Evolutionary conservation across 2,329 filamentous ascomycete species (phyloP).

Genomic region (Diaporthe ilicicola): DNA sequence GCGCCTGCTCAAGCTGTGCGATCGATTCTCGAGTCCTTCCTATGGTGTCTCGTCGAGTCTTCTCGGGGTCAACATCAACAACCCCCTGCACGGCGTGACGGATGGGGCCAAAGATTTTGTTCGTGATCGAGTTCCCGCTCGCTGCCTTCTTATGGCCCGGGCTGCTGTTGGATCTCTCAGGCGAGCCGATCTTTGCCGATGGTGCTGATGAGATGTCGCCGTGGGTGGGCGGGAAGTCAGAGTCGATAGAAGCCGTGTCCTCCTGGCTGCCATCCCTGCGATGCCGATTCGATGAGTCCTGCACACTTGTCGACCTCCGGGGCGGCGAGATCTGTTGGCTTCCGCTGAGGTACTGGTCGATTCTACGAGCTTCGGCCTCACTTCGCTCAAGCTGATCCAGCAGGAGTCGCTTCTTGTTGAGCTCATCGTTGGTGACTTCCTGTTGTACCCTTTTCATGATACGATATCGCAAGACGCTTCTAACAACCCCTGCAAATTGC

Average conservation of each 20-base stretch:
- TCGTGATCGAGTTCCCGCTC: conserved; percentile 90
- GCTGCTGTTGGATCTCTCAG: conserved; percentile 58
- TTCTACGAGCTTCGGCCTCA: conserved; percentile 89
- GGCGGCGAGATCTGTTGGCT: conserved; percentile 72
- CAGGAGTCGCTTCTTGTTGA: conserved; percentile 83
- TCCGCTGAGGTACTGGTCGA: conserved; percentile 88
- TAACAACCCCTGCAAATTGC: conserved; percentile 94
- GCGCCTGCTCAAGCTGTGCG: conserved; percentile 85
- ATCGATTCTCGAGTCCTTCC: conserved; percentile 94
- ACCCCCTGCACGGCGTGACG: conserved; percentile 96
- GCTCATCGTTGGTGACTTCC: conserved; percentile 94
- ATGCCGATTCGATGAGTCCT: conserved; percentile 59
- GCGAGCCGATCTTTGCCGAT: conserved; percentile 78
- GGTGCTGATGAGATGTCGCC: conserved; percentile 74
- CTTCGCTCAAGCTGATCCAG: conserved; percentile 92
- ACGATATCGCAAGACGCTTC: conserved; percentile 86
- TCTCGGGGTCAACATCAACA: conserved; percentile 93
- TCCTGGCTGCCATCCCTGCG: conserved; percentile 69
- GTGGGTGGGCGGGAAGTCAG: conserved; percentile 92
- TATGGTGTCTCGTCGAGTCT: conserved; percentile 90
- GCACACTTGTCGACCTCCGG: conserved; percentile 70
- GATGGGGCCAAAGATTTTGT: conserved; percentile 93
- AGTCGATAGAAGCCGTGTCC: conserved; percentile 91
- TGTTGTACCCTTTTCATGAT: conserved; percentile 95
- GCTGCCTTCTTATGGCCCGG: conserved; percentile 79